Base-by-base conservation (phyloP, 768 basidiomycete genomes). In the Albatrellus ellisii region DNA sequence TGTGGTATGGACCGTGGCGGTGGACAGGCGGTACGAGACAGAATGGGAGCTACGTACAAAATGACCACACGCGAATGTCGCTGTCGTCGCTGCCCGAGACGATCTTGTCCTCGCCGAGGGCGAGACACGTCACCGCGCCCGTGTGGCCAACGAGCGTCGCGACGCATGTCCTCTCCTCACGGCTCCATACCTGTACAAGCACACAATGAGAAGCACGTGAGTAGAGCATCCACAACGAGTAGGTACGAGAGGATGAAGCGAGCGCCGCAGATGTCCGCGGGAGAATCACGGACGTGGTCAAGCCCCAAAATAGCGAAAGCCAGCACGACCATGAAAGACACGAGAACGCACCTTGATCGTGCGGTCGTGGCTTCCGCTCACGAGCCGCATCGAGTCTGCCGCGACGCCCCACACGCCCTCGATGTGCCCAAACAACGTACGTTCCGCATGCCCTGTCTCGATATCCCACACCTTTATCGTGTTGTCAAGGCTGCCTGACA, bases 321-420 rank as follows among this genome's bases (percentile, higher is more conserved):
- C n/a, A n/a, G n/a, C n/a, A n/a, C n/a, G n/a, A n/a, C n/a, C n/a
- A n/a, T n/a, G n/a, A n/a, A n/a, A n/a, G n/a, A 27, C 17, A 44
- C 40, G 33, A 42, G 28, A 26, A 57, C 74, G 47, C 38, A 89
- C 91, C 77, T 95, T 95, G 67, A 95, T 84, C n/a, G 90, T 95
- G 22, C 89, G 75, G 62, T 95, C 90, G 56, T 98, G 94, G 54
- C 89, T 92, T 6, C 79, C 92, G 41, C 86, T 91, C 20, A 91
- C 90, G 37, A 99, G 65, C 41, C 94, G 69, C 54, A 98, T 68
- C 56, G 89, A 84, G 59, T 99, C 91, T 50, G 82, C 79, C 18
- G 89, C 90, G 24, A 98, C 84, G 3, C 79, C 80, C 95, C 95
- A 99, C 14, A 99, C 90, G 41, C 95, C 95, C 57, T 99, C 95